Conservation (phyloP, 345 rosid genomes). For the Heritiera littoralis region DNA sequence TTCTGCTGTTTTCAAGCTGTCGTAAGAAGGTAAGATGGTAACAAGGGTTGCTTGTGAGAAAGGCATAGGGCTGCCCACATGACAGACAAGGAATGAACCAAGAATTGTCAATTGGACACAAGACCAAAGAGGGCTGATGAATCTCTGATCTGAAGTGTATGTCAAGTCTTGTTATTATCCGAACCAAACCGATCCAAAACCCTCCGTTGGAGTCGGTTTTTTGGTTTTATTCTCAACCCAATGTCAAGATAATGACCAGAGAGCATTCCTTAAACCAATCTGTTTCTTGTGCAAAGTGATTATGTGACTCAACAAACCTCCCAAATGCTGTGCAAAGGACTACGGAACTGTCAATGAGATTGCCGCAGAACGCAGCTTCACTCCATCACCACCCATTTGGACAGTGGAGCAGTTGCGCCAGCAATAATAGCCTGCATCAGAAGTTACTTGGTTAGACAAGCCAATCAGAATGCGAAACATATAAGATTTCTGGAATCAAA, state of each 20-base stretch:
- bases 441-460: not conserved
- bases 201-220: no score
- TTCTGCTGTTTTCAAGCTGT: constrained; percentile 2
- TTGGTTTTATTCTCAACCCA: no score
- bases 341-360: constrained; percentile 61
- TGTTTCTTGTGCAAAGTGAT: constrained; percentile 10
- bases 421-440: constrained; percentile 63
- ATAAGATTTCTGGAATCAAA: no score
- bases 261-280: not conserved
- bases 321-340: constrained; percentile 12
- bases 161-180: no score
- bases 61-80: not conserved
- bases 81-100: not conserved
- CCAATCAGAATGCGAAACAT: no score
- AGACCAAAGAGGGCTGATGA: not conserved
- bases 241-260: not conserved
- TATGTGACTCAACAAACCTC: constrained; percentile 22
- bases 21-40: not conserved
- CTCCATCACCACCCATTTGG: constrained; percentile 76
- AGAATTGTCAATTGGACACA: no score
- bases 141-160: not conserved
- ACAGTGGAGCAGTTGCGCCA: constrained; percentile 91
- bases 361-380: constrained; percentile 82
- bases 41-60: not conserved
- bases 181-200: no score